These are phyloP conservation scores for Penicillium sp. DNA, from an alignment of 2,329 filamentous ascomycete genomes.

Conservation along the genomic window DNA sequence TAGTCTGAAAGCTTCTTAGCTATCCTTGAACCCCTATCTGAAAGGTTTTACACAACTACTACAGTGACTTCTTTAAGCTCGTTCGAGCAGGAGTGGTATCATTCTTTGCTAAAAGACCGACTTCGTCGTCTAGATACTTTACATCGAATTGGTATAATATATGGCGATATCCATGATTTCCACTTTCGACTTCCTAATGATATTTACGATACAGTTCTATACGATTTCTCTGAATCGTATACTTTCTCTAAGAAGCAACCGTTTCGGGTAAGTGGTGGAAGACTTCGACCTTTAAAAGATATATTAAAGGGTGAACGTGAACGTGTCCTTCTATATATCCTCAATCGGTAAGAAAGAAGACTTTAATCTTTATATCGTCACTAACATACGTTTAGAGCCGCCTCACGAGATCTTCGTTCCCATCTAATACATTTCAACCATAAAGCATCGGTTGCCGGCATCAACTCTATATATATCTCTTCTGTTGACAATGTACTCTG, in stretches of 20 bases:
- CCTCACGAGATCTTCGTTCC: not conserved
- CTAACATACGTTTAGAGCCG: not conserved
- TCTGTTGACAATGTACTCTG: not conserved
- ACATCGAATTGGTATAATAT: not conserved
- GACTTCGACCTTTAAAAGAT: not conserved
- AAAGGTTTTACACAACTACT: not conserved
- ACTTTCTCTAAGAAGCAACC: not conserved
- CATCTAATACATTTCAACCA: not conserved
- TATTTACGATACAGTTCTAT: not conserved
- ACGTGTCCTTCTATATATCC: not conserved
- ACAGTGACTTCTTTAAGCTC: not conserved
- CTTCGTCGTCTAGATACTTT: not conserved
- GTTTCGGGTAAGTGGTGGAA: not conserved
- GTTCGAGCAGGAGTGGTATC: not conserved
- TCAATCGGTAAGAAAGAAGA: not conserved
- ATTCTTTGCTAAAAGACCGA: constrained; percentile 1
- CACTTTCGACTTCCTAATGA: not conserved
- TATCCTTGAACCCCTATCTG: not conserved
- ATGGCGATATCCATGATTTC: not conserved
- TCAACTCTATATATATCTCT: not conserved
- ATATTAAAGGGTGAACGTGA: not conserved
- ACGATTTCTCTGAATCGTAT: not conserved
- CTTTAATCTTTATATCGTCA: not conserved
- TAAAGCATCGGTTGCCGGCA: not conserved
- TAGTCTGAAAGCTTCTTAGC: not conserved